Evolutionary conservation across 106 monocot species (phyloP), one percentile per base, ranked within the genome.

Genomic region (Posidonia australis): DNA sequence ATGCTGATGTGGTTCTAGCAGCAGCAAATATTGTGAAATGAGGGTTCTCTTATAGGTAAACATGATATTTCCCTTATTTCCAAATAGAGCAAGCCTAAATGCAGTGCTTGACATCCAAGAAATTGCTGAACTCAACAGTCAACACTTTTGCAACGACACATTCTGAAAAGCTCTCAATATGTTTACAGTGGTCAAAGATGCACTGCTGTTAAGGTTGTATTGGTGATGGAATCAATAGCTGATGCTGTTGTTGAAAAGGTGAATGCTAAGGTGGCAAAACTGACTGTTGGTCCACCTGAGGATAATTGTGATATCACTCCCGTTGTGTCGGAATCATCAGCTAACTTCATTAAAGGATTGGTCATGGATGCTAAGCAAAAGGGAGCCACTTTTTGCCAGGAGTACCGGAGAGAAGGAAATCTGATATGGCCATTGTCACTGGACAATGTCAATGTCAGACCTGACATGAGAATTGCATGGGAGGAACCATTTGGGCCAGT

Each of bases 401-500:
- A n/a, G n/a, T n/a, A n/a, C n/a, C n/a, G n/a, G n/a, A n/a, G n/a
- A n/a, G n/a, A n/a, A n/a, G n/a, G n/a, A n/a, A n/a, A n/a, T n/a
- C n/a, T n/a, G n/a, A n/a, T n/a, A n/a, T n/a, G n/a, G n/a, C n/a
- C n/a, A n/a, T n/a, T n/a, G n/a, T n/a, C n/a, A n/a, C n/a, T n/a
- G n/a, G n/a, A 90, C 12, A 84, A 90, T 72, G 96, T 90, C 78
- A 79, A 90, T 66, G 96, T 96, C 47, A 67, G 82, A 19, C 84
- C 96, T 58, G 96, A 96, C 51, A 96, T 96, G 96, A 79, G 96
- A 41, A 96, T 96, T 53, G n/a, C n/a, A n/a, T n/a, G n/a, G n/a
- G n/a, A n/a, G n/a, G n/a, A n/a, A n/a, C n/a, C n/a, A n/a, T n/a
- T n/a, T n/a, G n/a, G n/a, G n/a, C n/a, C n/a, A n/a, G n/a, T n/a